phyloP scores from a whole-genome alignment of 2,329 filamentous ascomycete species.

The Pleoardoris graminearum region DNA sequence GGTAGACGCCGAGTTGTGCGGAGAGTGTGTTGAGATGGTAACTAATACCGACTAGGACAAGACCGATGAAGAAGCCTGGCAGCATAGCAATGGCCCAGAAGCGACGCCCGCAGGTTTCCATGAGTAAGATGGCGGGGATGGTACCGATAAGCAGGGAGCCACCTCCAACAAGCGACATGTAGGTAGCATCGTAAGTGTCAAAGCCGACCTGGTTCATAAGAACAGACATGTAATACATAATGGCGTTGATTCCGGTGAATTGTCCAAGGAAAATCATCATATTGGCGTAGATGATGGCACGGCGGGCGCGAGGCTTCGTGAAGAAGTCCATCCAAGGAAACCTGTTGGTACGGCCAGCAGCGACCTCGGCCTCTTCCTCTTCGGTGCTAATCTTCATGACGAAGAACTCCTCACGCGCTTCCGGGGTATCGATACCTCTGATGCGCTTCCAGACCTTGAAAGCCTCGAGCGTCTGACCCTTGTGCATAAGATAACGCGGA shows the following conservation, averaged over 20 bases:
- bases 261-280: conserved; percentile 76
- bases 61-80: conserved; percentile 70
- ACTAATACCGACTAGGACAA: conserved; percentile 66
- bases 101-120: conserved; percentile 72
- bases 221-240: conserved; percentile 73
- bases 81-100: conserved; percentile 77
- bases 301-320: conserved; percentile 64
- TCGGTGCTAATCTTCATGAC: conserved; percentile 68
- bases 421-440: conserved; percentile 60
- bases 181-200: conserved; percentile 63
- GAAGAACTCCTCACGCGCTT: conserved; percentile 70
- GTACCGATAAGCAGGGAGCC: conserved; percentile 68
- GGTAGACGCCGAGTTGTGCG: conserved; percentile 61
- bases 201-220: conserved; percentile 72
- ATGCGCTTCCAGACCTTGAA: conserved; percentile 75
- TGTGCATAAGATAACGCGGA: conserved; percentile 72
- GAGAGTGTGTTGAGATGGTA: conserved; percentile 59
- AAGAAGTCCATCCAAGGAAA: conserved; percentile 76
- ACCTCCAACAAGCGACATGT: conserved; percentile 76
- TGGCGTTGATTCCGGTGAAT: conserved; percentile 66
- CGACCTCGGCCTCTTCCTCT: conserved; percentile 56
- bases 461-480: conserved; percentile 61
- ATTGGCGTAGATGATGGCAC: conserved; percentile 66
- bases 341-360: conserved; percentile 57
- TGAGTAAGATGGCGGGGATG: conserved; percentile 69